Evolutionary conservation across 768 basidiomycete genomes (phyloP).

Genomic region (Termitomyces eurrhizus): DNA sequence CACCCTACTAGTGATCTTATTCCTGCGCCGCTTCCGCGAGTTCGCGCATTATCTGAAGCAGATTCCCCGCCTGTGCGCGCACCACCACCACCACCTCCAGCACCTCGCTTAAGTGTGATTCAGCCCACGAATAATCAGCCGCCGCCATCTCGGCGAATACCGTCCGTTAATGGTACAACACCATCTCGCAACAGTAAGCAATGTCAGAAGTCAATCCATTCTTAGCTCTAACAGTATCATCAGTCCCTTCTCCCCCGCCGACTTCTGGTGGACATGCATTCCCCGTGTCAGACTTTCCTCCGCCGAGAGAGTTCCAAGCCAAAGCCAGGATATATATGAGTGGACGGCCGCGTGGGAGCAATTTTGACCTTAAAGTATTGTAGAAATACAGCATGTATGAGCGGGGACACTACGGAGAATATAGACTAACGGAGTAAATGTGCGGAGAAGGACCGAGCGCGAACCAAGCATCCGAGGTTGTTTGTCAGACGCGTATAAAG

Average conservation of each 20-base stretch:
- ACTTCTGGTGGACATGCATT: constrained; percentile 68
- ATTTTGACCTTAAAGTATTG: constrained; percentile 53
- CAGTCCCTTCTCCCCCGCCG: constrained; percentile 52
- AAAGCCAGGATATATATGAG: constrained; percentile 55
- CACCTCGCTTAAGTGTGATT: constrained; percentile 25
- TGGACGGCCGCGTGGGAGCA: constrained; percentile 65
- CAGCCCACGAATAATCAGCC: constrained; percentile 14
- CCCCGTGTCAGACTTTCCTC: constrained; percentile 75
- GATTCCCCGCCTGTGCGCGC: constrained; percentile 26
- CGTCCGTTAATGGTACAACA: constrained; percentile 21
- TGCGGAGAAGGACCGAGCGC: constrained; percentile 3
- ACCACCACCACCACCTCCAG: constrained; percentile 27
- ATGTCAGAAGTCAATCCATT: neutral
- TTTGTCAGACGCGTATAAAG: constrained; percentile 16
- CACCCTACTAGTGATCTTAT: constrained; percentile 20
- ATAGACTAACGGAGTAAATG: constrained; percentile 7
- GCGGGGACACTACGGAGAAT: constrained; percentile 13
- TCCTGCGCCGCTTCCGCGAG: constrained; percentile 33
- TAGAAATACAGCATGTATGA: neutral
- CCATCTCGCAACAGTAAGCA: constrained; percentile 49
- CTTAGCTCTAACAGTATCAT: neutral
- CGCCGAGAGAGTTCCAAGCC: constrained; percentile 60
- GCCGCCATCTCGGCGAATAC: constrained; percentile 12
- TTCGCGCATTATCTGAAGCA: constrained; percentile 41
- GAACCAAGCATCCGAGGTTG: constrained; percentile 3